phyloP scores from a whole-genome alignment of 371 early-diverging fungal genomes.

The Circinella minor region DNA sequence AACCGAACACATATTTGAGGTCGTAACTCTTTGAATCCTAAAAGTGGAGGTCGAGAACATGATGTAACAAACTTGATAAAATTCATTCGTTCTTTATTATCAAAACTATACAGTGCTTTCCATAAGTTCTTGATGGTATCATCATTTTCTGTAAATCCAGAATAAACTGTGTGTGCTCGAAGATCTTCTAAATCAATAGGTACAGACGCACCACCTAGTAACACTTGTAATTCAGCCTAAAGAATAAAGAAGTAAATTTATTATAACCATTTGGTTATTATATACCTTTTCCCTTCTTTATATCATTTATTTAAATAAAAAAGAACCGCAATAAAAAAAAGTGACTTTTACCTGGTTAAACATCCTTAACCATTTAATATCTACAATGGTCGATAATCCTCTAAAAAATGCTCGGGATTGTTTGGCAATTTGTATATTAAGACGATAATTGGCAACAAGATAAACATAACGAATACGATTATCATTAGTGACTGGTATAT shows the following conservation, averaged over 20 bases:
- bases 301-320: neutral
- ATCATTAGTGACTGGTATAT: conserved; percentile 78
- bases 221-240: conserved; percentile 84
- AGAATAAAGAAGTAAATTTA: neutral
- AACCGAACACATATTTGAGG: conserved; percentile 79
- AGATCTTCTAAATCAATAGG: conserved; percentile 83
- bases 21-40: conserved; percentile 87
- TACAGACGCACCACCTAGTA: conserved; percentile 83
- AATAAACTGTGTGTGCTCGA: conserved; percentile 79
- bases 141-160: conserved; percentile 75
- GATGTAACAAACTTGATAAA: conserved; percentile 92
- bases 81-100: conserved; percentile 67
- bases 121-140: conserved; percentile 83
- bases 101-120: conserved; percentile 72
- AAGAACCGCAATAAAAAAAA: neutral
- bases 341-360: conserved; percentile 64
- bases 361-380: conserved; percentile 80
- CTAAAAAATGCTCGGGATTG: conserved; percentile 85
- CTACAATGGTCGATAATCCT: conserved; percentile 82
- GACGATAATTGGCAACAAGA: conserved; percentile 78
- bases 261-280: neutral
- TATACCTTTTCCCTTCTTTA: too few species aligned
- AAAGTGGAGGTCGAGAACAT: conserved; percentile 89
- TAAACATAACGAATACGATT: conserved; percentile 88
- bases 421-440: conserved; percentile 78